A percentile compares a stretch with the other conserved stretches of the same genome.
Conservation (phyloP, 345 rosid genomes). For the Gossypium ekmanianum region DNA sequence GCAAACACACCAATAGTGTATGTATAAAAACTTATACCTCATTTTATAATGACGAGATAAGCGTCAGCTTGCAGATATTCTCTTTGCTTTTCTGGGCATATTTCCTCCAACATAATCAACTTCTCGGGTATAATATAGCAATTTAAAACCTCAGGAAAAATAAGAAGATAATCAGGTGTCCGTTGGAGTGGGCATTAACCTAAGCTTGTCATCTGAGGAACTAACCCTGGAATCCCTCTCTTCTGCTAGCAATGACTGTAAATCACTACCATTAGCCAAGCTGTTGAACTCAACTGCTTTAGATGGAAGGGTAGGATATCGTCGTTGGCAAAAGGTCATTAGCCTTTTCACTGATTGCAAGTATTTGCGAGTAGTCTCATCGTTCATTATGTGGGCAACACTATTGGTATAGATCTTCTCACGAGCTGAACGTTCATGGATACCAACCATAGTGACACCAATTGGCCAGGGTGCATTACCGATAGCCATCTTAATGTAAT, state of each 20-base stretch:
- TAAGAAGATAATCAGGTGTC: conserved; percentile 34
- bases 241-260: conserved; percentile 81
- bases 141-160: not conserved
- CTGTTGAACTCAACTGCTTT: conserved; percentile 98
- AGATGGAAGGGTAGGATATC: conserved; percentile 86
- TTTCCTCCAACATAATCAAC: too few relatives aligned
- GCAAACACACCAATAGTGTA: too few relatives aligned
- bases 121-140: too few relatives aligned
- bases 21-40: too few relatives aligned
- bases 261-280: conserved; percentile 90
- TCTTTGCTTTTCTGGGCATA: too few relatives aligned
- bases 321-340: conserved; percentile 95
- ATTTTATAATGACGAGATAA: too few relatives aligned
- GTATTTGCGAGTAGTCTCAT: conserved; percentile 96
- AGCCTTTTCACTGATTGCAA: conserved; percentile 87
- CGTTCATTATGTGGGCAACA: conserved; percentile 98
- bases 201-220: conserved; percentile 53
- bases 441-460: conserved; percentile 99
- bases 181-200: conserved; percentile 63
- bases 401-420: conserved; percentile 95
- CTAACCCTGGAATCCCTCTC: conserved; percentile 46
- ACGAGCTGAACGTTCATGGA: conserved; percentile 96
- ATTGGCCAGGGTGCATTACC: conserved; percentile 99
- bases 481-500: conserved; percentile 82
- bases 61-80: too few relatives aligned